A percentile compares a stretch with the other conserved stretches of the same genome.
phyloP scores from a whole-genome alignment of 495 filamentous ascomycete genomes.

The Podospora australis region DNA sequence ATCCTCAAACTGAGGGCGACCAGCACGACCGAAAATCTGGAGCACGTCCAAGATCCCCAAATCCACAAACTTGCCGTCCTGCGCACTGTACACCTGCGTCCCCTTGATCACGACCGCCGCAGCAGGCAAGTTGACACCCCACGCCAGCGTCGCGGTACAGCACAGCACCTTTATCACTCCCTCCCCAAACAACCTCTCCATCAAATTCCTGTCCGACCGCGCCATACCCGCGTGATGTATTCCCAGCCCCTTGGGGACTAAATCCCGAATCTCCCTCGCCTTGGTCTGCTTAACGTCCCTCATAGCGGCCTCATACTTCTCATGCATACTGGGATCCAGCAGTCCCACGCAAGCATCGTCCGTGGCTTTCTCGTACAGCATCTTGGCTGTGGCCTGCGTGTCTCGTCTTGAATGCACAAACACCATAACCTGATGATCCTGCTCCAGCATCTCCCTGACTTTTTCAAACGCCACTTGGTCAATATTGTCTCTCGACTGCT shows the following conservation, averaged over 20 bases:
- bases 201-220: conserved; percentile 83
- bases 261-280: conserved; percentile 76
- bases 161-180: conserved; percentile 92
- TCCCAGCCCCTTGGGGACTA: conserved; percentile 84
- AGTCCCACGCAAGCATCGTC: conserved; percentile 72
- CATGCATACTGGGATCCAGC: conserved; percentile 69
- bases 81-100: conserved; percentile 91
- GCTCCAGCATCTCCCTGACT: conserved; percentile 83
- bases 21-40: conserved; percentile 97
- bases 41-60: conserved; percentile 95
- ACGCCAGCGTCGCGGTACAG: conserved; percentile 95
- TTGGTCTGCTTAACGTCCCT: conserved; percentile 77
- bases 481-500: conserved; percentile 76
- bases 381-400: conserved; percentile 79
- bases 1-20: conserved; percentile 94
- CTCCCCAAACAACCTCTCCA: conserved; percentile 82
- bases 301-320: conserved; percentile 63
- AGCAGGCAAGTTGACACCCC: conserved; percentile 98
- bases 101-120: conserved; percentile 98
- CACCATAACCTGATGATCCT: conserved; percentile 94
- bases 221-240: conserved; percentile 96
- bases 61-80: conserved; percentile 94
- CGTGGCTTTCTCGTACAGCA: conserved; percentile 76
- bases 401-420: conserved; percentile 97
- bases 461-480: conserved; percentile 86